Conservation (phyloP, 345 rosid genomes). For the Anacardium occidentale region DNA sequence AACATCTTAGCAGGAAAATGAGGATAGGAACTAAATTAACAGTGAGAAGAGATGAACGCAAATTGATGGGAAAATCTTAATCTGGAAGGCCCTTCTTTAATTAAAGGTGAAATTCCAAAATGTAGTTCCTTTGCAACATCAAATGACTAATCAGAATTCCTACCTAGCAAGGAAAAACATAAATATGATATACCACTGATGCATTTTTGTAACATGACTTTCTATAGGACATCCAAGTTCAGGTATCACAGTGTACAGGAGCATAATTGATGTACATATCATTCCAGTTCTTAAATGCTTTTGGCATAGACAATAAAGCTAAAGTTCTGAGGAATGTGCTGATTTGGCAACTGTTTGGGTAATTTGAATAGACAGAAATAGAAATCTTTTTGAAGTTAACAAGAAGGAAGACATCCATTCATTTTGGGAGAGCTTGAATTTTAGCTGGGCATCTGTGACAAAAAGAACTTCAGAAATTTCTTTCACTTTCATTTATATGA, state of each 20-base stretch:
- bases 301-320: too few relatives aligned
- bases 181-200: background rate
- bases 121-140: background rate
- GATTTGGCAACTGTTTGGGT: too few relatives aligned
- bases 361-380: too few relatives aligned
- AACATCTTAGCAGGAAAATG: background rate
- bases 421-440: too few relatives aligned
- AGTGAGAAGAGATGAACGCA: background rate
- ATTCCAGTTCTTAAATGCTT: background rate
- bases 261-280: background rate
- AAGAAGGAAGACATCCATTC: too few relatives aligned
- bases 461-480: too few relatives aligned
- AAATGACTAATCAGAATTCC: background rate
- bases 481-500: too few relatives aligned
- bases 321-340: too few relatives aligned
- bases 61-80: background rate
- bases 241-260: background rate
- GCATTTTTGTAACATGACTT: background rate
- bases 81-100: background rate
- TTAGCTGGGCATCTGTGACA: too few relatives aligned
- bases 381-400: too few relatives aligned
- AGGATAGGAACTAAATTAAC: background rate
- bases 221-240: too few relatives aligned
- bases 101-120: background rate
- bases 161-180: background rate